Conservation (phyloP, 2,329 filamentous ascomycete species). For the Coniochaeta sp. region DNA sequence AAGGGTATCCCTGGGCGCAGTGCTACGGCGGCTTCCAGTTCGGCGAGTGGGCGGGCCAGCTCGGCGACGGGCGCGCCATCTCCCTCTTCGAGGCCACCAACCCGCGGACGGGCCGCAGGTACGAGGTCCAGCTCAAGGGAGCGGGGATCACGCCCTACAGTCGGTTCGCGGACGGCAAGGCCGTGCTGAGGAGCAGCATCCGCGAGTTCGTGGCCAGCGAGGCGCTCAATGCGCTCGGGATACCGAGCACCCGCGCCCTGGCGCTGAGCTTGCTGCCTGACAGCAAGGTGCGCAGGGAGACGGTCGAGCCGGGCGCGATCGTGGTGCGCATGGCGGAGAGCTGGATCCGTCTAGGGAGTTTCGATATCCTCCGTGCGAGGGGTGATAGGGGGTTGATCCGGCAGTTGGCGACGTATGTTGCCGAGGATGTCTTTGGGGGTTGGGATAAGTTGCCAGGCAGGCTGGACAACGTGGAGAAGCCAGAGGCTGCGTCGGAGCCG, state of each 20-base stretch:
- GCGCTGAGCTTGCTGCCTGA: conserved; percentile 72
- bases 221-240: conserved; percentile 73
- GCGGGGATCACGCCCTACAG: conserved; percentile 92
- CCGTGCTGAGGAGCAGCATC: conserved; percentile 86
- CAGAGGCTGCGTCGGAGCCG: conserved; percentile 29
- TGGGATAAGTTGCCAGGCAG: conserved; percentile 75
- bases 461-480: conserved; percentile 42
- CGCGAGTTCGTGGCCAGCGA: conserved; percentile 92
- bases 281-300: conserved; percentile 67
- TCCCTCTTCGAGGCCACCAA: conserved; percentile 88
- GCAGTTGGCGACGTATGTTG: conserved; percentile 71
- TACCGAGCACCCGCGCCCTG: conserved; percentile 81
- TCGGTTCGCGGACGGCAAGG: conserved; percentile 91
- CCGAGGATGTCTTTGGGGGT: conserved; percentile 78
- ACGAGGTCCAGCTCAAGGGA: conserved; percentile 91
- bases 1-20: conserved; percentile 92
- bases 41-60: conserved; percentile 90
- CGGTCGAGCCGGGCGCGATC: conserved; percentile 81
- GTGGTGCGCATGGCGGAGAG: conserved; percentile 85
- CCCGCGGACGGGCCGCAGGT: conserved; percentile 59
- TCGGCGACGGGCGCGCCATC: conserved; percentile 91
- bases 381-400: conserved; percentile 71
- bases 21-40: conserved; percentile 84
- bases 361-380: conserved; percentile 80
- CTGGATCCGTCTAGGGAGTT: conserved; percentile 92